A percentile compares a stretch with the other conserved stretches of the same genome.
Conservation (phyloP, 164 flowering plant genomes). For the Tetrastigma voinierianum region DNA sequence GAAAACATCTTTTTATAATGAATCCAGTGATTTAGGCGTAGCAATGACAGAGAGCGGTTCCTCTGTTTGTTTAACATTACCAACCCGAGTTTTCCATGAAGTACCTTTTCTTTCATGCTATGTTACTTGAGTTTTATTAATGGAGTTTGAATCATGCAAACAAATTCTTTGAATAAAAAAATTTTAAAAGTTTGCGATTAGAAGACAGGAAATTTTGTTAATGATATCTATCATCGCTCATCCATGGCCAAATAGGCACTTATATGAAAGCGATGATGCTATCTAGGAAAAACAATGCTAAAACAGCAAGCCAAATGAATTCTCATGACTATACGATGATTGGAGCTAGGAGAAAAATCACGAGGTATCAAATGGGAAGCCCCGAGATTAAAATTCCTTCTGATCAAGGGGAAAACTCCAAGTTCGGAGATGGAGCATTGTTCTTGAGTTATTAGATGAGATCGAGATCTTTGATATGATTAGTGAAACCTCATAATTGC, state of each 20-base stretch:
- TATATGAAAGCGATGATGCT: background rate
- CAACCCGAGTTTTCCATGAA: background rate
- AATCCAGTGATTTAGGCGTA: no score
- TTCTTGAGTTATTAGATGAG: conserved; percentile 42
- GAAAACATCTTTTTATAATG: no score
- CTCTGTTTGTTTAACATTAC: background rate
- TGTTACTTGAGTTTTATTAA: background rate
- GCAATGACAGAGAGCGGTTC: background rate
- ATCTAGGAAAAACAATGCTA: no score
- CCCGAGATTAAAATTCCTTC: conserved; percentile 34
- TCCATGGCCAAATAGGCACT: background rate
- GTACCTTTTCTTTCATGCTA: background rate
- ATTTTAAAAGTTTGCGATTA: background rate
- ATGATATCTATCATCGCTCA: background rate
- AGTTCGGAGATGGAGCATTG: conserved; percentile 64
- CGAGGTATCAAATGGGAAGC: conserved; percentile 43
- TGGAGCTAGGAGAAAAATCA: conserved; percentile 38
- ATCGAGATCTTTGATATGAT: conserved; percentile 43
- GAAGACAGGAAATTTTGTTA: background rate
- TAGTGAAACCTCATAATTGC: conserved; percentile 23
- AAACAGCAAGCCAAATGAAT: no score
- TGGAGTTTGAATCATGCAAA: background rate
- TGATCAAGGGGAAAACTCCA: conserved; percentile 50
- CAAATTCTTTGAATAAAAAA: background rate
- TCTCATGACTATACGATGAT: background rate